Conservation (phyloP, 768 basidiomycete genomes). For the Xanthoconium stramineum region DNA sequence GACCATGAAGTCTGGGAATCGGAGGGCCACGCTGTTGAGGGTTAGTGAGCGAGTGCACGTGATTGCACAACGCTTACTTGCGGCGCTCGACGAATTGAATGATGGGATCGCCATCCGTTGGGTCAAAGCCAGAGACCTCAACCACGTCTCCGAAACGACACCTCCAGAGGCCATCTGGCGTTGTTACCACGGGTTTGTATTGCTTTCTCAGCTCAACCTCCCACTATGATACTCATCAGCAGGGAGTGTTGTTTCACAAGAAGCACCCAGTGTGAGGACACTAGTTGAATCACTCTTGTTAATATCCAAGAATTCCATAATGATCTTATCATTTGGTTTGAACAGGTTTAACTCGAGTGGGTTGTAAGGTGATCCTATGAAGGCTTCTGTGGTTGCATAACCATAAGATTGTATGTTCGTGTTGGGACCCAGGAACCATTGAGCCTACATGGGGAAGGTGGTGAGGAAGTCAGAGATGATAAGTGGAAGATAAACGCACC, state of each 20-base stretch:
- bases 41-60: not conserved
- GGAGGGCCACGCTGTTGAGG: not conserved
- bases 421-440: not conserved
- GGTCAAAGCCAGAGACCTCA: constrained; percentile 20
- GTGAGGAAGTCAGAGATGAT: not conserved
- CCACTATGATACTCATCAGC: constrained; percentile 15
- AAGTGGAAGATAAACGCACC: not conserved
- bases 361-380: constrained; percentile 6
- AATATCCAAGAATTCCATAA: constrained; percentile 20
- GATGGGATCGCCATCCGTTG: not conserved
- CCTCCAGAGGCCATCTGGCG: constrained; percentile 14
- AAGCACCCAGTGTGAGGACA: not conserved
- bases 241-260: not conserved
- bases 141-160: constrained; percentile 10
- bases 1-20: constrained; percentile 2
- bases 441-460: not conserved
- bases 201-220: constrained; percentile 8
- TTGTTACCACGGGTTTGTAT: constrained; percentile 23
- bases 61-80: constrained; percentile 4
- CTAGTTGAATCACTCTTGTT: not conserved
- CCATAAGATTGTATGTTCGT: not conserved
- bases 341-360: constrained; percentile 9
- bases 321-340: not conserved
- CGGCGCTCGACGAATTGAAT: constrained; percentile 14
- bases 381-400: constrained; percentile 4